Conservation (phyloP, 2,329 filamentous ascomycete genomes). For the Phyllosticta citrichinensis region DNA sequence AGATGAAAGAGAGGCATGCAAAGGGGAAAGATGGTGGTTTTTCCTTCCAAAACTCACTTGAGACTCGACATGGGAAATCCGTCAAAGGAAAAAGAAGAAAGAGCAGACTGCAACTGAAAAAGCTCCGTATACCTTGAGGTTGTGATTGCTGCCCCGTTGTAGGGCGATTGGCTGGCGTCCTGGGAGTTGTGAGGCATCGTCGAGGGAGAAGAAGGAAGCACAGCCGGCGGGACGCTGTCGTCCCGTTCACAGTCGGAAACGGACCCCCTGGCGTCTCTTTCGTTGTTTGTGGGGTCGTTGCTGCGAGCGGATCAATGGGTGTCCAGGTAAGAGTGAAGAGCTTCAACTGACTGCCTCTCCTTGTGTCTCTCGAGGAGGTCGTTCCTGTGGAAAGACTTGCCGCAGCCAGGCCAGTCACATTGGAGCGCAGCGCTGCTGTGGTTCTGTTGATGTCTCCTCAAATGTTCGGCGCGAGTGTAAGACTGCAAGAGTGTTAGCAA, state of each 20-base stretch:
- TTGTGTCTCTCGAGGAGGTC: slow-evolving; percentile 37
- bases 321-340: background rate
- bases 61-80: background rate
- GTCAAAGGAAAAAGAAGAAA: background rate
- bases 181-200: background rate
- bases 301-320: slow-evolving; percentile 1
- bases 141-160: slow-evolving; percentile 2
- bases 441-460: slow-evolving; percentile 39
- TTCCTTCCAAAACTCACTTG: slow-evolving; percentile 5
- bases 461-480: slow-evolving; percentile 38
- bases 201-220: background rate
- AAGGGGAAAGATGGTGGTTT: background rate
- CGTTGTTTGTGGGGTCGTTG: slow-evolving; percentile 6
- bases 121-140: slow-evolving; percentile 10
- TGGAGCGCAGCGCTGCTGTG: slow-evolving; percentile 32
- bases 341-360: slow-evolving; percentile 32
- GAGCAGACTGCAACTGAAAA: background rate
- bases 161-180: background rate
- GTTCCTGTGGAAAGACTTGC: slow-evolving; percentile 33
- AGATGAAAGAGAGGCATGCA: background rate
- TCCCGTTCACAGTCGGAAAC: slow-evolving; percentile 13
- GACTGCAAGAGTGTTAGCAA: slow-evolving; percentile 20
- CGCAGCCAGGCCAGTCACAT: slow-evolving; percentile 33
- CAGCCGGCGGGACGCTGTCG: background rate
- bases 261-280: slow-evolving; percentile 14